A percentile compares a stretch with the other conserved stretches of the same genome.
phyloP scores from a whole-genome alignment of 805 yeast species.

The Metschnikowia gelsemii region DNA sequence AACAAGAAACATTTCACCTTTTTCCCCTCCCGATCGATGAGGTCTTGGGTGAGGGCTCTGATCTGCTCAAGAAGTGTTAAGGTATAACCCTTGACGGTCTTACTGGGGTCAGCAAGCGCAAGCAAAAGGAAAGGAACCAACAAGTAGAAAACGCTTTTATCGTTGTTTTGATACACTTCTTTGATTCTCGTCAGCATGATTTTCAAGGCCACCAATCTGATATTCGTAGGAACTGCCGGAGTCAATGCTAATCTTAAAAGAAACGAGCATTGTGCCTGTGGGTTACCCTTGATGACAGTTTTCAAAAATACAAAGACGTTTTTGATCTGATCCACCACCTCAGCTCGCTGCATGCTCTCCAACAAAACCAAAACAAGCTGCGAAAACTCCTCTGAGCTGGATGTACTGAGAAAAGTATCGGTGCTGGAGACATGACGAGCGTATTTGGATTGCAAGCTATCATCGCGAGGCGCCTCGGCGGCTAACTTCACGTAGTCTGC shows the following conservation, averaged over 20 bases:
- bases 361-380: constrained; percentile 44
- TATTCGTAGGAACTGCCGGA: constrained; percentile 55
- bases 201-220: constrained; percentile 51
- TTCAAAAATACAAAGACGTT: constrained; percentile 10
- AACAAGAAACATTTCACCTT: constrained; percentile 40
- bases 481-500: constrained; percentile 10
- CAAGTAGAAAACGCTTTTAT: constrained; percentile 35
- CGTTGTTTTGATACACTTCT: constrained; percentile 24
- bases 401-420: constrained; percentile 36
- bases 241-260: constrained; percentile 56
- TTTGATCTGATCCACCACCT: constrained; percentile 10
- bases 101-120: constrained; percentile 51
- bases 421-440: constrained; percentile 16
- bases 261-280: constrained; percentile 54
- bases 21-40: constrained; percentile 34
- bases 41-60: constrained; percentile 32
- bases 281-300: constrained; percentile 14
- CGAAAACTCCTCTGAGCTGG: constrained; percentile 41
- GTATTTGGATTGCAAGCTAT: constrained; percentile 1
- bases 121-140: constrained; percentile 58
- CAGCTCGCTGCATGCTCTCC: constrained; percentile 36
- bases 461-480: constrained; percentile 2
- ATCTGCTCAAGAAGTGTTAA: constrained; percentile 24
- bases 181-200: constrained; percentile 28
- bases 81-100: constrained; percentile 45